Percentiles rank a stretch among this genome's conserved stretches.
Evolutionary conservation across 1,284 basidiomycete genomes (phyloP).

Genomic region (Dichomitus squalens): DNA sequence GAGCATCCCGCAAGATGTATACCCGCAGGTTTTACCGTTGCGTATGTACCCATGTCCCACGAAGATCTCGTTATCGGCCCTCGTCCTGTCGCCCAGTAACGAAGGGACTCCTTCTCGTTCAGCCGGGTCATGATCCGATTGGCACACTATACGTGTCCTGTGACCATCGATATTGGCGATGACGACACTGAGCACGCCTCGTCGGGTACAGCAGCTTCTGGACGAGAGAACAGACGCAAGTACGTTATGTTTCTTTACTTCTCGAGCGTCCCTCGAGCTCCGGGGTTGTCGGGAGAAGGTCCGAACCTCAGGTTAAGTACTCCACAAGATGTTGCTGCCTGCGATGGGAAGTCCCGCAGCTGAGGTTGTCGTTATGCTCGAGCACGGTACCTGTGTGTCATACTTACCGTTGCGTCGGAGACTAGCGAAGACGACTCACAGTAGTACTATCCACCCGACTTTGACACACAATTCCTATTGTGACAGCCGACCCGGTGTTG

Average conservation of each 20-base stretch:
- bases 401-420: too few species aligned
- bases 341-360: not conserved
- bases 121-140: not conserved
- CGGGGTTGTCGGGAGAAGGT: slow-evolving; percentile 6
- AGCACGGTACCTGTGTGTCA: not conserved
- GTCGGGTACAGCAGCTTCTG: not conserved
- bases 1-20: not conserved
- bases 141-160: not conserved
- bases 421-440: too few species aligned
- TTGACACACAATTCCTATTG: too few species aligned
- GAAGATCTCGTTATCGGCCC: not conserved
- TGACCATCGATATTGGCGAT: not conserved
- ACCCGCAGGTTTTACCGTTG: not conserved
- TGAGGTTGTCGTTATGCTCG: not conserved
- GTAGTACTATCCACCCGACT: too few species aligned
- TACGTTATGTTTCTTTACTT: not conserved
- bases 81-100: not conserved
- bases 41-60: not conserved
- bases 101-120: not conserved
- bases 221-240: not conserved
- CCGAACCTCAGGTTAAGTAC: not conserved
- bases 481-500: too few species aligned
- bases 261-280: not conserved
- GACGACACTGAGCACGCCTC: not conserved
- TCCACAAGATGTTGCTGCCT: not conserved